Base-by-base conservation (phyloP, 805 yeast species). In the Lipomyces kockii region DNA sequence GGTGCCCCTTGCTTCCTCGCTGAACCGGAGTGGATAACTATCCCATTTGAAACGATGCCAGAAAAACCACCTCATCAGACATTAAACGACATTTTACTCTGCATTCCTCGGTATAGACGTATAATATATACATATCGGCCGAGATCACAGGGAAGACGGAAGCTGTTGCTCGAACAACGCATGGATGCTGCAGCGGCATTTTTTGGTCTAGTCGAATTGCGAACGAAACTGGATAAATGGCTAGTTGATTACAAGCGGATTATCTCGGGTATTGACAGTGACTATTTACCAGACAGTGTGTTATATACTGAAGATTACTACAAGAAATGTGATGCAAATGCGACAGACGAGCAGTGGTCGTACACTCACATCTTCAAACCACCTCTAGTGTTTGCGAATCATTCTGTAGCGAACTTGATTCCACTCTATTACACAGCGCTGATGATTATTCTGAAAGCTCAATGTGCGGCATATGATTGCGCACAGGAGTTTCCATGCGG, bases 1-100 rank as follows among this genome's bases (percentile, higher is more conserved):
- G 1, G 22, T 29, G 29, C 27, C 14, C 52, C 20, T n/a, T 17
- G 43, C 14, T 35, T 62, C 51, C 43, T 62, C 7, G 39, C 63
- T 20, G 27, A 34, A 17, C 63, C 63, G 20, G 65, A 55, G 7
- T 58, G 65, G 65, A 34, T 34, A 5, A 32, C 55, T 17, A 59
- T 62, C 3, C 61, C 61, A 14, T 54, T 61, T 46, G 59, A 55
- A 27, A 29, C 9, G 2, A 7, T 39, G 34, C 43, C 58, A 9
- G 32, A 20, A 17, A 32, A 39, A 7, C 54, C 51, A 6, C 51
- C 49, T 29, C 64, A 34, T 32, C 59, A 61, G 51, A 29, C 22
- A 11, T 37, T 61, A 5, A n/a, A 54, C 12, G 64, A 61, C 25
- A 20, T 54, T 14, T 35, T 61, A 12, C 56, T 61, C 20, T 22